Conservation (phyloP, 176 grass and related monocot genomes). For the Oryza glaberrima region DNA sequence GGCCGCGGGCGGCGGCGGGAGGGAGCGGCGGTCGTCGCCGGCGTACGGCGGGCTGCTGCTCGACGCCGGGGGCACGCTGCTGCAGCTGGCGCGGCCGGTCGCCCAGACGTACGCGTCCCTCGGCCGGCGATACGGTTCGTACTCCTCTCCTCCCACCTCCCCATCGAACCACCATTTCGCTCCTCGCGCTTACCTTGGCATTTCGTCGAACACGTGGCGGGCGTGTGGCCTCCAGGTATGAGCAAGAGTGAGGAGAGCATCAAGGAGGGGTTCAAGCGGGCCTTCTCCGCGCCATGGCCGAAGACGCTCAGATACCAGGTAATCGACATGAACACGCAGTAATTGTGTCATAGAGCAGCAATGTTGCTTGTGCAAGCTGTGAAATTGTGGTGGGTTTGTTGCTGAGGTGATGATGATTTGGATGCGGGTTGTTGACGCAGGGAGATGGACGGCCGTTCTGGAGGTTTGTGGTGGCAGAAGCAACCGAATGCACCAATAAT, state of each 20-base stretch:
- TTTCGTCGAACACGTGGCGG: slow-evolving; percentile 18
- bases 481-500: slow-evolving; percentile 61
- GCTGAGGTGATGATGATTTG: slow-evolving; percentile 3
- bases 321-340: background rate
- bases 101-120: slow-evolving; percentile 72
- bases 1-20: slow-evolving; percentile 11
- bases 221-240: slow-evolving; percentile 49
- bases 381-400: background rate
- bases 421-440: slow-evolving; percentile 33
- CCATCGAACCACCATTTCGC: background rate
- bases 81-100: slow-evolving; percentile 72
- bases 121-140: slow-evolving; percentile 70
- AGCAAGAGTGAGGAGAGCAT: slow-evolving; percentile 46
- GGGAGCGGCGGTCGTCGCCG: background rate
- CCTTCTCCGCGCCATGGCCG: slow-evolving; percentile 80
- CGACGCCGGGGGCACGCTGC: slow-evolving; percentile 80
- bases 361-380: background rate
- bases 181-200: background rate
- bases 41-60: slow-evolving; percentile 73
- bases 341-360: background rate
- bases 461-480: slow-evolving; percentile 76
- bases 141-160: background rate
- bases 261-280: slow-evolving; percentile 83
- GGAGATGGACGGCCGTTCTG: slow-evolving; percentile 87
- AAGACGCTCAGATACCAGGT: slow-evolving; percentile 90